Evolutionary conservation across 306 rosid genomes (phyloP), one percentile per base, ranked within the genome.

Genomic region (Prunus mongolica): DNA sequence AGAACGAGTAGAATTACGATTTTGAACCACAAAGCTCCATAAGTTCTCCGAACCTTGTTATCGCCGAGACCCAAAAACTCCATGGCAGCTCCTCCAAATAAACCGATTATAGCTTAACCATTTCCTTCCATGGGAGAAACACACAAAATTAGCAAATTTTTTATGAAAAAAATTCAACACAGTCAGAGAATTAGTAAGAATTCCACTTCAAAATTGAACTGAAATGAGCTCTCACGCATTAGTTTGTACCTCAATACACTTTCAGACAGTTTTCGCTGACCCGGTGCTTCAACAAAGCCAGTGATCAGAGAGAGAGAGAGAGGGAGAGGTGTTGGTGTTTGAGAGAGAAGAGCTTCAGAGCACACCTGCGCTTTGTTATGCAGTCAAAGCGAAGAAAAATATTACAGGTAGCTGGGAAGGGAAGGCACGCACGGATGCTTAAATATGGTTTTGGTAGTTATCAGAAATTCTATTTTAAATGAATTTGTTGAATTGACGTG

Each of bases 11-110:
- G 38, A 22, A 67, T 16, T 20, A 49, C 74, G 60, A 70, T 7
- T 81, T 83, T 84, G 38, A 71, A 71, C 79, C 82, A 76, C 56
- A 78, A 22, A 45, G 41, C 77, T 47, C 69, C 65, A 41, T n/a
- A 67, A 28, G 70, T 69, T 66, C 83, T 77, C 71, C 68, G 54
- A 74, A 54, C 4, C 16, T 24, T 63, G 46, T 41, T 62, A 71
- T 69, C 61, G 38, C 57, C 56, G 24, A 52, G 30, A 65, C 69
- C 65, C 63, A 64, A 32, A 3, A 74, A 62, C 82, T 62, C 86
- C 90, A 87, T 87, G 18, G 14, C 15, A 55, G 56, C 74, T 73
- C 81, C 28, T 56, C 62, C 41, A 56, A 55, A 22, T 20, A 32
- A 67, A 32, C 7, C 61, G 55, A 54, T 73, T 51, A 69, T 6